A percentile compares a stretch with the other conserved stretches of the same genome.
Evolutionary conservation across 1,284 basidiomycete species (phyloP).

Genomic region (Ganoderma sp.): DNA sequence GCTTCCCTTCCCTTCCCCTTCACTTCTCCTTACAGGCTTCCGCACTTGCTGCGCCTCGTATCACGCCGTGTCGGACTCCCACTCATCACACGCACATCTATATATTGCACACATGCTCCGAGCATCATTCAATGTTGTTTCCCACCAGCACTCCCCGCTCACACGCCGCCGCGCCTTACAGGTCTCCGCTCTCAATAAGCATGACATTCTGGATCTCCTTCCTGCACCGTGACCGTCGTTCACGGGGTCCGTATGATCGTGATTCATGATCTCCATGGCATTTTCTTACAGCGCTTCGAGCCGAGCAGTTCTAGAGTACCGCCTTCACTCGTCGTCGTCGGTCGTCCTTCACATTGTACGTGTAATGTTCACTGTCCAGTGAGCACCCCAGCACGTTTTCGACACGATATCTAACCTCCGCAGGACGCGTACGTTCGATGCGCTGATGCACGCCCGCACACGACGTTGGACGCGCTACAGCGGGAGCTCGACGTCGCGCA

Average conservation of each 20-base stretch:
- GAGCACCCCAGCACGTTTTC: background rate
- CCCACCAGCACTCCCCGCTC: background rate
- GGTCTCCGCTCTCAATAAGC: slow-evolving; percentile 5
- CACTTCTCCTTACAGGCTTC: background rate
- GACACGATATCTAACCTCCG: background rate
- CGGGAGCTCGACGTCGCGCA: background rate
- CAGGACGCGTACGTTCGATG: background rate
- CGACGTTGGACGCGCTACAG: background rate
- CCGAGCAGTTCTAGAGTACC: background rate
- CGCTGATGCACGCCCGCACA: background rate
- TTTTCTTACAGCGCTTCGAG: background rate
- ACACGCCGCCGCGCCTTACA: background rate
- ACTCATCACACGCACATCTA: slow-evolving; percentile 8
- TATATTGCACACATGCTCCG: slow-evolving; percentile 12
- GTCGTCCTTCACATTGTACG: background rate
- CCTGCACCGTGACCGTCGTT: background rate
- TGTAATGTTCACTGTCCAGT: background rate
- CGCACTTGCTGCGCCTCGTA: background rate
- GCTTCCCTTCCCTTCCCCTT: background rate
- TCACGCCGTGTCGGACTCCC: slow-evolving; percentile 4
- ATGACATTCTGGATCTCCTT: background rate
- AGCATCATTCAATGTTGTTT: slow-evolving; percentile 7
- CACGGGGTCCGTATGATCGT: background rate
- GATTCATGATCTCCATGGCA: slow-evolving; percentile 1
- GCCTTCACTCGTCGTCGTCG: background rate